Conservation (phyloP, 345 rosid genomes). For the Capsella bursapastoris region DNA sequence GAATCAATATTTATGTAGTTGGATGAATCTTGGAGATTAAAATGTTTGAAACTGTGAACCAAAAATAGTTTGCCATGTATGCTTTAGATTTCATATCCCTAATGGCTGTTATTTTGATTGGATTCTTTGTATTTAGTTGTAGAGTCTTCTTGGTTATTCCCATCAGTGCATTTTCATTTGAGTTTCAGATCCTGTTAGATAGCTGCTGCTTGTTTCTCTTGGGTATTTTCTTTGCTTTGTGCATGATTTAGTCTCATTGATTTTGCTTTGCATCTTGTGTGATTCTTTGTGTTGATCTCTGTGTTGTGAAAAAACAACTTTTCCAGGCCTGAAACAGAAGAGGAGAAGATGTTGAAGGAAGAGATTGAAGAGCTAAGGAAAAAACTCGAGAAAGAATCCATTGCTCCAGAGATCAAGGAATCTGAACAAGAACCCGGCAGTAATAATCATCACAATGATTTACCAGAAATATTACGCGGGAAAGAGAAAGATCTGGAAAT, state of each 20-base stretch:
- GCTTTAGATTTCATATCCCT: slow-evolving; percentile 4
- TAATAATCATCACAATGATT: slow-evolving; percentile 44
- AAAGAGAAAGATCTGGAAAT: slow-evolving; percentile 75
- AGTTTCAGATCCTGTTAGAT: background rate
- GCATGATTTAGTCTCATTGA: background rate
- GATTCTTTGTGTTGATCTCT: slow-evolving; percentile 26
- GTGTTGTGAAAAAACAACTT: slow-evolving; percentile 23
- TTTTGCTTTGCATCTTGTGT: slow-evolving; percentile 12
- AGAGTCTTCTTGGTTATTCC: background rate
- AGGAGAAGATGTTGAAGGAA: slow-evolving; percentile 72
- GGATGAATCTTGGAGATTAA: background rate
- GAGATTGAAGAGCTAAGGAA: slow-evolving; percentile 67
- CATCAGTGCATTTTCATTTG: background rate
- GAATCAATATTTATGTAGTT: background rate
- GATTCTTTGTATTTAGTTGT: slow-evolving; percentile 2
- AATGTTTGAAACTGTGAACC: background rate
- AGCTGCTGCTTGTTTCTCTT: slow-evolving; percentile 8
- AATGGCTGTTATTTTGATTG: slow-evolving; percentile 5
- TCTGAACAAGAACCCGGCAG: slow-evolving; percentile 46
- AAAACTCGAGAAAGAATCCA: slow-evolving; percentile 53
- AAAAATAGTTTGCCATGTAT: background rate
- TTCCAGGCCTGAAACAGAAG: slow-evolving; percentile 84
- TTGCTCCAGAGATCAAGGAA: slow-evolving; percentile 43
- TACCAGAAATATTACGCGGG: slow-evolving; percentile 50
- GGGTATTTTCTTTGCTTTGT: background rate